Base-by-base conservation (phyloP, 352 stramenopile species). In the Phytopythium kandeliae region DNA sequence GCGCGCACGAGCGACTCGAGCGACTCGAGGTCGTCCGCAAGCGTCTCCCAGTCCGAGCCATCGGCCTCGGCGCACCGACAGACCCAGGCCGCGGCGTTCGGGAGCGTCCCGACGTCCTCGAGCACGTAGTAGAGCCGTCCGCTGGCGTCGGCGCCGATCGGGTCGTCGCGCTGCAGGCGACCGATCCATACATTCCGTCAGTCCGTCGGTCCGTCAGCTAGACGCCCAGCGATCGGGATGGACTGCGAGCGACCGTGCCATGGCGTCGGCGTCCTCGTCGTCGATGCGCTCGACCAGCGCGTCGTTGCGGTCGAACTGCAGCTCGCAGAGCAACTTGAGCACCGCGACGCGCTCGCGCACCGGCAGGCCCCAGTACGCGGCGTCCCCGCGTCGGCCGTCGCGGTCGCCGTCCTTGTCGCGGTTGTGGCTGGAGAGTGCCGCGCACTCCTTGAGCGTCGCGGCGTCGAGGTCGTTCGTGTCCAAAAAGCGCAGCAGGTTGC, bases 271-370 rank as follows among this genome's bases (percentile, higher is more conserved):
- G 34, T 79, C 75, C 35, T 81, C 64, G 35, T 74, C 58, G 26
- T 71, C 78, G 48, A 89, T 74, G 38, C 69, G 65, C 54, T 86
- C 65, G 19, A 84, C 51, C 8, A 87, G 64, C 30, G 55, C 35
- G 34, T 83, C 70, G 48, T 87, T 89, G 50, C 71, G 65, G 48
- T 87, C 75, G 31, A 86, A 87, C 38, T 87, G 75, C 25, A 66
- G 57, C 49, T 89, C 75, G 26, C 75, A 89, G 16, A 87, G 30
- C 21, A 74, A 69, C 38, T 87, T 87, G 31, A 89, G 52, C 8
- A 87, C 57, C 3, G 63, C 50, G 17, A 87, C 60, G 22, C 71
- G 67, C 13, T 85, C 63, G 1, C 54, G 51, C 2, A 83, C 52
- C 24, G 61, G 43, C 2, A 83, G 54, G 13, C 75, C 57, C 31